A percentile compares a stretch with the other conserved stretches of the same genome.
Conservation (phyloP, 2,329 filamentous ascomycete species). For the Lachnum nothofagi region DNA sequence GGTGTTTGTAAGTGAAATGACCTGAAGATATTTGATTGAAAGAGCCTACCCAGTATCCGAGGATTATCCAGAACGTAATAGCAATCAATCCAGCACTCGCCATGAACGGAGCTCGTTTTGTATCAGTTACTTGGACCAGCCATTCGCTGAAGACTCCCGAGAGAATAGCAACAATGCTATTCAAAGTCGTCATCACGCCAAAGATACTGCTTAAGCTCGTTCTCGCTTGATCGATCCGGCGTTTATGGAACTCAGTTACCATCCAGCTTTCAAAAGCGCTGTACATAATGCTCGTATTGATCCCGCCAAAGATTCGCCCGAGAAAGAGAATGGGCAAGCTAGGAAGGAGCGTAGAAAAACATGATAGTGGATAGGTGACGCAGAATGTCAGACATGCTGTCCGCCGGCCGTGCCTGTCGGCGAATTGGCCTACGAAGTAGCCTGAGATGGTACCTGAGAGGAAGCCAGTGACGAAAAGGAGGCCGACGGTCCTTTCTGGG, state of each 20-base stretch:
- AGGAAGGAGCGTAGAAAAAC: slow-evolving; percentile 45
- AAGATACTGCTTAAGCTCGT: slow-evolving; percentile 47
- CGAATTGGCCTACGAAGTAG: slow-evolving; percentile 31
- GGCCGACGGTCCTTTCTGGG: slow-evolving; percentile 27
- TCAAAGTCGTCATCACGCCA: slow-evolving; percentile 48
- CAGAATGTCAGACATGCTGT: slow-evolving; percentile 52
- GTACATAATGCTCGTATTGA: slow-evolving; percentile 53
- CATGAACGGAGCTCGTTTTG: slow-evolving; percentile 50
- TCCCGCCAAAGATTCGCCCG: slow-evolving; percentile 50
- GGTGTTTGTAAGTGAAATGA: not conserved
- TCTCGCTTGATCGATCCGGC: slow-evolving; percentile 39
- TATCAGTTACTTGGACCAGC: slow-evolving; percentile 44
- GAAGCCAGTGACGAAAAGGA: slow-evolving; percentile 32
- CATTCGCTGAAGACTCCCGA: slow-evolving; percentile 49
- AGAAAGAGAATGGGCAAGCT: slow-evolving; percentile 42
- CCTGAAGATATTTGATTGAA: not conserved
- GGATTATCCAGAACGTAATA: slow-evolving; percentile 43
- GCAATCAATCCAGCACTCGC: slow-evolving; percentile 39
- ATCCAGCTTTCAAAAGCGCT: slow-evolving; percentile 59
- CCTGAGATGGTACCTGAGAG: slow-evolving; percentile 31
- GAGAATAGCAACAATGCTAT: slow-evolving; percentile 50
- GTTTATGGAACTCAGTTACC: slow-evolving; percentile 50
- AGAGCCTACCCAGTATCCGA: slow-evolving; percentile 43
- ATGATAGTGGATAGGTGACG: slow-evolving; percentile 47
- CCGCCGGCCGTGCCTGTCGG: slow-evolving; percentile 37